Evolutionary conservation across 257 asterid genomes (phyloP), one percentile per base, ranked within the genome.

Genomic region (Nicotiana tomentosiformis): DNA sequence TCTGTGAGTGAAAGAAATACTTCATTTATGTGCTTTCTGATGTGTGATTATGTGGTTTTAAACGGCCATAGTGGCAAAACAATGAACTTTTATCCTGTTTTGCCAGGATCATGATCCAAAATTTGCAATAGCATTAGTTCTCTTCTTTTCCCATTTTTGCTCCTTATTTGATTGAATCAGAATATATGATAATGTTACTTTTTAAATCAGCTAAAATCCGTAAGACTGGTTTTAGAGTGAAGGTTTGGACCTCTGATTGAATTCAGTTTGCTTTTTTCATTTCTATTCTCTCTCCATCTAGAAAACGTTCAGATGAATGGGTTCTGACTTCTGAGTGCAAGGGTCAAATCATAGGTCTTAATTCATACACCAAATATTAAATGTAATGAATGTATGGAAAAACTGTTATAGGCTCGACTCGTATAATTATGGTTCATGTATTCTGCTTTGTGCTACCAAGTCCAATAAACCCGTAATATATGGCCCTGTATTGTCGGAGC

Each of bases 1-100:
- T 93, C 92, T 67, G 99, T 96, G 89, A 93, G 99, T 90, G 66
- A 51, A 65, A 51, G 43, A n/a, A 35, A 57, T 33, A 33, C 37
- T 66, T 74, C 49, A 39, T 79, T 35, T 66, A 57, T 65, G 2
- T 14, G 58, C 46, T 66, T 66, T 53, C 43, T 77, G 57, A 74
- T 61, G 56, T 77, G 78, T 72, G 78, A 23, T 39, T 70, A 12
- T 23, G 61, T 72, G 37, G 7, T 79, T 1, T 33, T 32, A 6
- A 62, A 33, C 16, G 12, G 72, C 26, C 37, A 4, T 0, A 23
- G 37, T 6, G 72, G 72, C 56, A 58, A 60, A 58, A 58, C n/a
- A 78, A 60, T 57, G 35, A 15, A 35, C 61, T 17, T 72, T 72
- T 72, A 58, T 46, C 39, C 61, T 29, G 23, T 46, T 46, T 72